phyloP scores from a whole-genome alignment of 208 protist species.

The Leishmania aethiopica region DNA sequence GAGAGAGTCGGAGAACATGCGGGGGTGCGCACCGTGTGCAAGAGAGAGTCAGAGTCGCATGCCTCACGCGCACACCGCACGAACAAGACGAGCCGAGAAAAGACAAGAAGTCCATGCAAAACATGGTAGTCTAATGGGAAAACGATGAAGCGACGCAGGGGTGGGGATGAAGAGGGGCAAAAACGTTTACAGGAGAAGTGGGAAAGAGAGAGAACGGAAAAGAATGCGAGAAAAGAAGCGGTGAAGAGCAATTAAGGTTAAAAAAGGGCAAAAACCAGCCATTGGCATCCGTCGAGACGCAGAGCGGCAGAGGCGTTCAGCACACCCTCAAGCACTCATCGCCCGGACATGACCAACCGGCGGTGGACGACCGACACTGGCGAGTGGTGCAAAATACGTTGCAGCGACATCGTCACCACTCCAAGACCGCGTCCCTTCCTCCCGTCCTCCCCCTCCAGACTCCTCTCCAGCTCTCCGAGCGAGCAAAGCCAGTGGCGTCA shows the following conservation, averaged over 20 bases:
- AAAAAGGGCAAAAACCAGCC: not conserved
- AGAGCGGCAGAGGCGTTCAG: not conserved
- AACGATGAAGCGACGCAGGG: not conserved
- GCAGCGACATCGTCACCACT: not conserved
- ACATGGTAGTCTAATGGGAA: not conserved
- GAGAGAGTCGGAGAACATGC: too few species aligned
- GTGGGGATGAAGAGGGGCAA: not conserved
- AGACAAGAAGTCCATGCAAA: not conserved
- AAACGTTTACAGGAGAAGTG: not conserved
- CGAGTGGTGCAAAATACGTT: not conserved
- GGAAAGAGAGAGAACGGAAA: not conserved
- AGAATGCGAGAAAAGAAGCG: not conserved
- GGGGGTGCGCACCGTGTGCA: not conserved
- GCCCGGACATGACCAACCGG: not conserved
- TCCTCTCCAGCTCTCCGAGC: not conserved
- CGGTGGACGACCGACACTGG: not conserved
- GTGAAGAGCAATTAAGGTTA: not conserved
- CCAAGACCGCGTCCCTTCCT: not conserved
- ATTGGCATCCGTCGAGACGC: not conserved
- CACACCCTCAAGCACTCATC: not conserved
- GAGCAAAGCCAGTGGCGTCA: not conserved
- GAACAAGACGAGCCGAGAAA: not conserved
- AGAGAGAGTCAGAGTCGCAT: not conserved
- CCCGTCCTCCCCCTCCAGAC: not conserved
- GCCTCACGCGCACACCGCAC: not conserved